Conservation (phyloP, 345 rosid species). For the rapeseed (Brassica napus) region DNA sequence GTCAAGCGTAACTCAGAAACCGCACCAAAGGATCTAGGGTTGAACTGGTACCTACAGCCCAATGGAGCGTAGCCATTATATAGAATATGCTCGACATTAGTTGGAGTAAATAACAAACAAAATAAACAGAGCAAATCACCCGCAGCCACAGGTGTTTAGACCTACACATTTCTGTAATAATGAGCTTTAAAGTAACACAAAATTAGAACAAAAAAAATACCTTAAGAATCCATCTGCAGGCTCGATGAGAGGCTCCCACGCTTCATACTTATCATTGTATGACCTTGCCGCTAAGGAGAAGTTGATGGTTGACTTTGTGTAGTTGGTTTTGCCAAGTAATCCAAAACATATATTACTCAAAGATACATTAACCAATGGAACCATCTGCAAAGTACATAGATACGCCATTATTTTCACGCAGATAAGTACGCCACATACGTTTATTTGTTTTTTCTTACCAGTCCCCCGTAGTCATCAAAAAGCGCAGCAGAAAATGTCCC, state of each 20-base stretch:
- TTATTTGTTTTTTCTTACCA: constrained; percentile 59
- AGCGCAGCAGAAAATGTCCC: constrained; percentile 84
- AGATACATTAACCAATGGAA: constrained; percentile 84
- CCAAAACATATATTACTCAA: constrained; percentile 70
- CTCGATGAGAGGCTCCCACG: constrained; percentile 97
- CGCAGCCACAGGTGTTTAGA: constrained; percentile 2
- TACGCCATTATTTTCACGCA: constrained; percentile 19
- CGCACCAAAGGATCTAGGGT: constrained; percentile 71
- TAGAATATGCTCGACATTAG: constrained; percentile 1
- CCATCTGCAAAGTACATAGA: constrained; percentile 66
- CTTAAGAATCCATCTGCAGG: constrained; percentile 79
- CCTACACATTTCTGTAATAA: not conserved
- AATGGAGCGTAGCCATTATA: constrained; percentile 31
- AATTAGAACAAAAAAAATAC: constrained; percentile 37
- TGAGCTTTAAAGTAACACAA: not conserved
- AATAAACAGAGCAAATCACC: constrained; percentile 7
- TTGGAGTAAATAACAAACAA: constrained; percentile 16
- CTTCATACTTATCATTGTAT: constrained; percentile 85
- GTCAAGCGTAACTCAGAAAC: constrained; percentile 83
- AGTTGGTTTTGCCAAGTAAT: constrained; percentile 67
- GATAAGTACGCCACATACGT: constrained; percentile 1
- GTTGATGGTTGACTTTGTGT: constrained; percentile 66
- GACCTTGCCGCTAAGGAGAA: constrained; percentile 88
- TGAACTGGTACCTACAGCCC: constrained; percentile 74
- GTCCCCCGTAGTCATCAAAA: constrained; percentile 95